These are phyloP conservation scores for Xerocomus nothofagi DNA, from an alignment of 1,284 basidiomycete species.

Conservation along the genomic window DNA sequence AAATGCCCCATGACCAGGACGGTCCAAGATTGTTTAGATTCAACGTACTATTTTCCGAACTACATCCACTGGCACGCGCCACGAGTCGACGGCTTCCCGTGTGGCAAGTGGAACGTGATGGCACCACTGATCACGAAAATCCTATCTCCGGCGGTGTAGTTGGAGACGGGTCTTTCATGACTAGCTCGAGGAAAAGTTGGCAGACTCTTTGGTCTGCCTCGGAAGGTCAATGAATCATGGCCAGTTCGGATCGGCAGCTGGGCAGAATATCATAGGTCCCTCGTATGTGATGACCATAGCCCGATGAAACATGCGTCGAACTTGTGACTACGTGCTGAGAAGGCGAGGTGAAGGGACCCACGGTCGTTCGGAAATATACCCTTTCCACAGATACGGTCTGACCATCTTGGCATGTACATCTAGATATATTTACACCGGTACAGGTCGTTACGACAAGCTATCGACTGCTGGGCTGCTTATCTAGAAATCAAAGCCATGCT, in stretches of 20 bases:
- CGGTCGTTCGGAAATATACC: background rate
- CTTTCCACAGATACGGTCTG: background rate
- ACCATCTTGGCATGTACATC: background rate
- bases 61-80: too few species aligned
- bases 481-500: slow-evolving; percentile 86
- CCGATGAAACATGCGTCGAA: too few species aligned
- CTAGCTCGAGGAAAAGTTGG: background rate
- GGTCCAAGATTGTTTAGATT: background rate
- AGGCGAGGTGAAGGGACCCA: background rate
- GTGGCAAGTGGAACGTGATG: background rate
- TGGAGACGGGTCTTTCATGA: background rate
- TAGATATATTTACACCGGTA: background rate
- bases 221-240: background rate
- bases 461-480: slow-evolving; percentile 6
- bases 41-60: slow-evolving; percentile 4
- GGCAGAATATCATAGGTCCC: too few species aligned
- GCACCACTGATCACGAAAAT: background rate
- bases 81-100: slow-evolving; percentile 24
- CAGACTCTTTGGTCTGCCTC: background rate
- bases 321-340: too few species aligned
- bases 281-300: too few species aligned
- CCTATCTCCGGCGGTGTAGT: background rate
- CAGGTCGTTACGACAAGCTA: slow-evolving; percentile 7
- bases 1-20: slow-evolving; percentile 23
- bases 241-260: background rate